Evolutionary conservation across 495 filamentous ascomycete genomes (phyloP), one percentile per base, ranked within the genome.

Genomic region (Lasiosphaeria miniovina): DNA sequence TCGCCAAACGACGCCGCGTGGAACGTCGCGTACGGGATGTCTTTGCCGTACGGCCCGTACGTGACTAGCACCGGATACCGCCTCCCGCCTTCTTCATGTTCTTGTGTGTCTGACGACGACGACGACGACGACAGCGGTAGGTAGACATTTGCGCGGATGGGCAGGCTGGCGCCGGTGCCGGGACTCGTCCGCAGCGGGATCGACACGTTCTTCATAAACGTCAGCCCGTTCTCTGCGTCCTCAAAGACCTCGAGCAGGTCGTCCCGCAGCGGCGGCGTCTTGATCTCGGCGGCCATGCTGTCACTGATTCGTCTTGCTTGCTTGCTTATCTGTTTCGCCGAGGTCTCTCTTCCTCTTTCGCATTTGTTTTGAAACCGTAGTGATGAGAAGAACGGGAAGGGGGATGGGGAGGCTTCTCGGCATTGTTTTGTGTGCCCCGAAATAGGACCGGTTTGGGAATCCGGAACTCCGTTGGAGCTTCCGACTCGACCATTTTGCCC

Each of bases 21-120:
- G 65, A 86, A 84, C 68, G 68, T 72, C 24, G 64, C 57, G 65
- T 83, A 84, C 36, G 70, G 75, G 10, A 82, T 79, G 65, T 88
- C 85, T 61, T 89, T 88, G 10, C 85, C 86, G 62, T 89, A 89
- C 2, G 86, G 85, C 0, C 82, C 82, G 62, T 83, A 84, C 6
- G 83, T 85, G 3, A 82, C 74, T 0, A 86, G 64, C 0, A 82
- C 82, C 1, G 83, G 82, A 46, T 64, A 60, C 40, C 51, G 51
- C 33, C 31, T 14, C 36, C 46, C 11, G 7, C 49, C 32, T 15
- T 14, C 3, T 24, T 24, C 24, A 24, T 24, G 24, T 24, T 24
- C 24, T 24, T 24, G 24, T 24, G 24, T 24, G 24, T 24, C 24
- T 24, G 24, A 24, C 24, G 24, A 24, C 24, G 24, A 24, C 24